Evolutionary conservation across 805 yeast species (phyloP).

Genomic region (Candida boidinii): DNA sequence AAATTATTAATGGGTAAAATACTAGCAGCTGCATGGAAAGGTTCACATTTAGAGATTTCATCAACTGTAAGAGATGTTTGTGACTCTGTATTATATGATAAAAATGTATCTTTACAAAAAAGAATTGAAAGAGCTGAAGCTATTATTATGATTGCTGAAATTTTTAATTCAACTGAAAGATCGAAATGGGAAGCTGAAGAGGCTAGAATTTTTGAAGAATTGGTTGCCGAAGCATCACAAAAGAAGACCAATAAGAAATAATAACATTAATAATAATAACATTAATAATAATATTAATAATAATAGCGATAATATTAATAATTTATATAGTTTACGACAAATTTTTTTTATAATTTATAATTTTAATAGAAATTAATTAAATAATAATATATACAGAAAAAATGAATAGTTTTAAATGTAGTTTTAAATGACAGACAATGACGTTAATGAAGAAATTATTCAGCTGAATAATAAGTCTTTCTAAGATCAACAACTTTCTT

Average conservation of each 20-base stretch:
- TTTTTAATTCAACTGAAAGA: conserved; percentile 59
- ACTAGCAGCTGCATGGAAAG: conserved; percentile 91
- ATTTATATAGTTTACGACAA: no score
- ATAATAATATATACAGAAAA: no score
- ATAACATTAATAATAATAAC: no score
- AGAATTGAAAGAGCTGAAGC: conserved; percentile 76
- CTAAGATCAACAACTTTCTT: conserved; percentile 91
- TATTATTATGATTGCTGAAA: conserved; percentile 58
- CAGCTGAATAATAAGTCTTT: conserved; percentile 62
- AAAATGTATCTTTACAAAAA: conserved; percentile 46
- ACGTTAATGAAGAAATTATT: conserved; percentile 3
- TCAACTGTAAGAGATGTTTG: conserved; percentile 75
- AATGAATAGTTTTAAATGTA: no score
- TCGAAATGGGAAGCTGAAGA: conserved; percentile 89
- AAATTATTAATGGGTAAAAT: conserved; percentile 79
- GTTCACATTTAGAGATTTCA: conserved; percentile 80
- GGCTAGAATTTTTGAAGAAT: conserved; percentile 81
- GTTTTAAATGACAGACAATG: no score
- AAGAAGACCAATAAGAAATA: conserved; percentile 44
- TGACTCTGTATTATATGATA: conserved; percentile 68
- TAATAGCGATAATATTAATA: no score
- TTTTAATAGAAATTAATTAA: no score
- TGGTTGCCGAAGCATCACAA: conserved; percentile 78
- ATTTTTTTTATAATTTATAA: no score
- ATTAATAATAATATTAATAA: no score